Base-by-base conservation (phyloP, 192 early-diverging fungal genomes). In the Gaertneriomyces sp. region DNA sequence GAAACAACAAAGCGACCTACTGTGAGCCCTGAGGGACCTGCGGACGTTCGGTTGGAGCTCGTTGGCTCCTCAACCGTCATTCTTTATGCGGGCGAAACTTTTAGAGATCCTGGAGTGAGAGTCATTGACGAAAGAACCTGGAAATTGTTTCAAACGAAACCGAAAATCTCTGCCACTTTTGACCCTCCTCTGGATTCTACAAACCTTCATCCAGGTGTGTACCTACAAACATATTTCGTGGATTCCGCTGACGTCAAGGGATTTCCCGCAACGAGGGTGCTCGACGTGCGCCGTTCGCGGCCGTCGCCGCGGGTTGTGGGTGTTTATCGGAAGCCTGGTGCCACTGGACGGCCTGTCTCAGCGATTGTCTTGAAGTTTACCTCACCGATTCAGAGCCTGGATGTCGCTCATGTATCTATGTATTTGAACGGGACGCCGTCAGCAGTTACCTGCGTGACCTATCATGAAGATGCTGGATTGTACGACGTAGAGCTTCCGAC, bases 401-500 rank as follows among this genome's bases (percentile, higher is more conserved):
- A 51, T 51, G n/a, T 51, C n/a, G 49, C n/a, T 6, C 20, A n/a
- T 51, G n/a, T 51, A 17, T n/a, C 49, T 5, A 51, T 51, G n/a
- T 51, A n/a, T n/a, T 5, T 51, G 4, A 51, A 51, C 20, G 49
- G 49, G 20, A 17, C 49, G n/a, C n/a, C 49, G n/a, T n/a, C 20
- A 20, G 49, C n/a, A 51, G 5, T 20, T 4, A 17, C 20, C n/a
- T 6, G 20, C 49, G 20, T 51, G n/a, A 6, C 5, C 4, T 51
- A 51, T 51, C 49, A 51, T 51, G 20, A 51, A 17, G 6, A 51
- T 51, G 20, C 49, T 20, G 49, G 20, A 17, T 6, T 51, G 20
- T 51, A 20, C n/a, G 49, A 51, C 49, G 49, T 51, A 51, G 49
- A 51, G 20, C 49, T 51, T 17, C n/a, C n/a, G n/a, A 51, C 49